Percentiles rank a stretch among this genome's conserved stretches.
Evolutionary conservation across 108 stramenopile genomes (phyloP).

Genomic region (Cylindrotheca closterium): DNA sequence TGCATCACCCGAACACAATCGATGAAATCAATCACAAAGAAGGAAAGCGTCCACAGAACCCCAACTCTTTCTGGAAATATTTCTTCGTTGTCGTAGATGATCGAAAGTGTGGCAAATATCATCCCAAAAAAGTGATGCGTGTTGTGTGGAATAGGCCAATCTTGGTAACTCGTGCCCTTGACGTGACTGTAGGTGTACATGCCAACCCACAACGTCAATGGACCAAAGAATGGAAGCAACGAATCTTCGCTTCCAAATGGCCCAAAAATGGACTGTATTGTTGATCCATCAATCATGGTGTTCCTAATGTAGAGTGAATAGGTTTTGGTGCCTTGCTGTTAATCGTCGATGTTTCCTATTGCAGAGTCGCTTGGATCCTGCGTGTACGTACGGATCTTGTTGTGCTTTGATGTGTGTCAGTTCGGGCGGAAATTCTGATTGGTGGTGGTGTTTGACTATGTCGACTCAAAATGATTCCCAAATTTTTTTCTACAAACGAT

Average conservation of each 20-base stretch:
- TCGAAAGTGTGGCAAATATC: constrained; percentile 10
- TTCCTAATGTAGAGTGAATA: too few species aligned
- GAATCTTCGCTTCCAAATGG: constrained; percentile 10
- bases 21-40: constrained; percentile 38
- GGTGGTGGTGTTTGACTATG: too few species aligned
- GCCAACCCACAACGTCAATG: constrained; percentile 29
- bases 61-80: constrained; percentile 42
- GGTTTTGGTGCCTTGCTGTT: too few species aligned
- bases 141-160: constrained; percentile 31
- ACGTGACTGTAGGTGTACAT: constrained; percentile 12
- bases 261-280: too few species aligned
- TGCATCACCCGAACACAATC: constrained; percentile 22
- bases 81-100: constrained; percentile 33
- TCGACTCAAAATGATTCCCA: too few species aligned
- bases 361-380: too few species aligned
- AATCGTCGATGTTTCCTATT: too few species aligned
- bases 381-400: too few species aligned
- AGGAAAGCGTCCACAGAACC: constrained; percentile 36
- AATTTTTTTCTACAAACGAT: too few species aligned
- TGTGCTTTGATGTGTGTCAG: too few species aligned
- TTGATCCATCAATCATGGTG: too few species aligned
- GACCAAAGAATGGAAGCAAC: constrained; percentile 19
- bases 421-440: too few species aligned
- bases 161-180: neutral
- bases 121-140: constrained; percentile 36